Conservation (phyloP, 139 green algal species). For the Picochlorum sp. region DNA sequence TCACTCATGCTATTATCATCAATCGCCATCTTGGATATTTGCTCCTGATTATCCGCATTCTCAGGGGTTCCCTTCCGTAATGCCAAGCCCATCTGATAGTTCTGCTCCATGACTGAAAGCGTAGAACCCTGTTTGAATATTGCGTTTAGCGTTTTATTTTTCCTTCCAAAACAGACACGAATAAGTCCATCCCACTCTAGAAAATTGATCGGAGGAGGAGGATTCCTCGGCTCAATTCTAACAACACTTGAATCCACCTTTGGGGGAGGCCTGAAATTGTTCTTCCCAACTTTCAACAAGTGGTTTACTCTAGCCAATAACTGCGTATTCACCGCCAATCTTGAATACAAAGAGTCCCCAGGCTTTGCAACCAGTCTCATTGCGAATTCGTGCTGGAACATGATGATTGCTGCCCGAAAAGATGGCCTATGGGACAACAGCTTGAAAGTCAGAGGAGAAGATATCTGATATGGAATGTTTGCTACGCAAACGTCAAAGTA, state of each 20-base stretch:
- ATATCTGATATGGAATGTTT: slow-evolving; percentile 99
- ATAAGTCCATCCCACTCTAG: slow-evolving; percentile 95
- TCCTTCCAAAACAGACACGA: slow-evolving; percentile 81
- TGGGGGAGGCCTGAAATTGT: slow-evolving; percentile 92
- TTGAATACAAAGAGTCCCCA: slow-evolving; percentile 77
- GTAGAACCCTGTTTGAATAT: slow-evolving; percentile 71
- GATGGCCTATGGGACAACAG: slow-evolving; percentile 74
- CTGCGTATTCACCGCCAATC: slow-evolving; percentile 93
- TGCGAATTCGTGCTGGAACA: slow-evolving; percentile 99
- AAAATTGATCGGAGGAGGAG: slow-evolving; percentile 89
- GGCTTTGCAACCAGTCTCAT: slow-evolving; percentile 91
- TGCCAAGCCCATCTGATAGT: slow-evolving; percentile 50
- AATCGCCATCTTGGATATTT: slow-evolving; percentile 16
- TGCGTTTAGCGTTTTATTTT: slow-evolving; percentile 95
- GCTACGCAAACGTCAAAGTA: slow-evolving; percentile 99
- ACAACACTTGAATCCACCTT: slow-evolving; percentile 97
- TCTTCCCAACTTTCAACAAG: slow-evolving; percentile 71
- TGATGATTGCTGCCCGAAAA: slow-evolving; percentile 92
- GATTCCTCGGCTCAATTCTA: slow-evolving; percentile 91
- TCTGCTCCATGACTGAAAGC: slow-evolving; percentile 59
- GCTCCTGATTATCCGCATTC: background rate
- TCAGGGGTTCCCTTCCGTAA: background rate
- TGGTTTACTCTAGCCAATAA: slow-evolving; percentile 62
- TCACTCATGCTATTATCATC: too few relatives aligned
- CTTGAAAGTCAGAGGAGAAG: slow-evolving; percentile 96